Conservation (phyloP, 129 eudicot species). For the Mikania micrantha region DNA sequence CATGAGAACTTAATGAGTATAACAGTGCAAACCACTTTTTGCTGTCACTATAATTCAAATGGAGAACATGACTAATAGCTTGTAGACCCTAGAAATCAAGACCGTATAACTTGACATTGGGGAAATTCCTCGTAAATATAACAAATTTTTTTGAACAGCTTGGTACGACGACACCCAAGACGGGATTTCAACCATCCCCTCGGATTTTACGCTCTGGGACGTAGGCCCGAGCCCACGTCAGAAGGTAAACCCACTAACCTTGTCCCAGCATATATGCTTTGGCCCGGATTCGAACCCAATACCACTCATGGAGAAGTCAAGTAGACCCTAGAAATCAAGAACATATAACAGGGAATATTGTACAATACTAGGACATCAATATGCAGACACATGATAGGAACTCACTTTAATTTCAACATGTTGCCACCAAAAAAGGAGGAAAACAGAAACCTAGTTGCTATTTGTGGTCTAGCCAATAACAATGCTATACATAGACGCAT, state of each 20-base stretch:
- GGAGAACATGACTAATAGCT: neutral
- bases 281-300: no score
- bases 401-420: neutral
- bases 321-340: neutral
- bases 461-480: neutral
- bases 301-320: no score
- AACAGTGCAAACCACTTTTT: neutral
- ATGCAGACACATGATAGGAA: neutral
- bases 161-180: no score
- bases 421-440: neutral
- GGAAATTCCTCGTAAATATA: no score
- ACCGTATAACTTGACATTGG: neutral
- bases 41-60: neutral
- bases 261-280: no score
- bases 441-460: slow-evolving; percentile 2
- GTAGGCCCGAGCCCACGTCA: no score
- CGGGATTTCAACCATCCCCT: no score
- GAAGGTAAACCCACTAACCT: no score
- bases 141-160: no score
- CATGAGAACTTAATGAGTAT: neutral
- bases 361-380: neutral
- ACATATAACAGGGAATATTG: neutral
- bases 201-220: no score
- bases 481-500: no score
- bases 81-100: neutral